Conservation (phyloP, 1,284 basidiomycete species). For the Ganoderma lucidum region DNA sequence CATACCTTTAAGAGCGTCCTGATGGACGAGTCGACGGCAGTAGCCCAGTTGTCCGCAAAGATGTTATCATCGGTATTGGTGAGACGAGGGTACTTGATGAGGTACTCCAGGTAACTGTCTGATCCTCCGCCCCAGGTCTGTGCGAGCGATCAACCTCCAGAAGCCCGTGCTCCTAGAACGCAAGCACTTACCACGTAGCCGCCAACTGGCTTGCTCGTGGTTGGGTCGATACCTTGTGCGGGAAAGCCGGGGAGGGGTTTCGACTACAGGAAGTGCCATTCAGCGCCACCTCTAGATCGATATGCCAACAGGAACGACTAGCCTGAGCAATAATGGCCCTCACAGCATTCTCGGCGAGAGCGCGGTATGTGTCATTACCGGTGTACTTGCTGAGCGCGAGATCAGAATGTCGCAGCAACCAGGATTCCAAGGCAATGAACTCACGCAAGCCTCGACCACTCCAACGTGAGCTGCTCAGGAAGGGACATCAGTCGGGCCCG, state of each 20-base stretch:
- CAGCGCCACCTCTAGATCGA: background rate
- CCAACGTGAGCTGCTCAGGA: slow-evolving; percentile 56
- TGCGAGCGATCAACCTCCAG: background rate
- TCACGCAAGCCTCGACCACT: slow-evolving; percentile 51
- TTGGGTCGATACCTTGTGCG: slow-evolving; percentile 66
- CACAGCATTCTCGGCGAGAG: slow-evolving; percentile 59
- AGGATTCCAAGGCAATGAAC: slow-evolving; percentile 17
- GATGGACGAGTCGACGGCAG: slow-evolving; percentile 77
- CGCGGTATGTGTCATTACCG: slow-evolving; percentile 62
- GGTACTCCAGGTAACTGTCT: slow-evolving; percentile 80
- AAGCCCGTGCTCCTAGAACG: background rate
- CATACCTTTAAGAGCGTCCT: slow-evolving; percentile 58
- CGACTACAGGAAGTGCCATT: slow-evolving; percentile 39
- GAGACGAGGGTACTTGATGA: slow-evolving; percentile 77
- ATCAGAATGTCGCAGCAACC: background rate
- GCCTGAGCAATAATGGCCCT: slow-evolving; percentile 53
- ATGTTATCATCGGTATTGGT: slow-evolving; percentile 65
- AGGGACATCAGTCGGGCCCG: too few relatives aligned
- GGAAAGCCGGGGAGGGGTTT: slow-evolving; percentile 53
- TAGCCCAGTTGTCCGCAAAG: slow-evolving; percentile 70
- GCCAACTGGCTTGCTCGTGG: slow-evolving; percentile 56
- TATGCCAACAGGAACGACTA: background rate
- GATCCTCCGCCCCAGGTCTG: slow-evolving; percentile 76
- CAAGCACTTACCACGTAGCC: slow-evolving; percentile 63
- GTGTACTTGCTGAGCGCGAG: slow-evolving; percentile 54